Evolutionary conservation across 768 basidiomycete species (phyloP).

Genomic region (Tephrocybe sp.): DNA sequence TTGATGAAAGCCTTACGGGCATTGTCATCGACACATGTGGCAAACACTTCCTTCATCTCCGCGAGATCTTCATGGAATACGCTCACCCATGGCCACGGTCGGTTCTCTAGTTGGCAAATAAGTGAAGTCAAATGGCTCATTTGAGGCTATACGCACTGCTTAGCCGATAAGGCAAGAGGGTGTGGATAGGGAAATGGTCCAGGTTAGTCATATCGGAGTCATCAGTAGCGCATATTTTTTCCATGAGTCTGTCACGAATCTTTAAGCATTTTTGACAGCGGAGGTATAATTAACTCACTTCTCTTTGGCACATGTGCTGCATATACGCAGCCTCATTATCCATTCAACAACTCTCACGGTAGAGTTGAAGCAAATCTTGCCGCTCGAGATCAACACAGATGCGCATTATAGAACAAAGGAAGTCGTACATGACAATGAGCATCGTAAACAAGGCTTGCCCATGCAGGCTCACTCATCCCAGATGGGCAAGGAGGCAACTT

Average conservation of each 20-base stretch:
- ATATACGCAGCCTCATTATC: slow-evolving; percentile 34
- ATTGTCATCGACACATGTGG: slow-evolving; percentile 26
- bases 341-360: slow-evolving; percentile 35
- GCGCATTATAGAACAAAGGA: too few relatives aligned
- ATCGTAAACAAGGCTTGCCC: neutral
- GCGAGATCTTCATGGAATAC: slow-evolving; percentile 18
- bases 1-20: slow-evolving; percentile 30
- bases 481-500: neutral
- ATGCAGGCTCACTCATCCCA: slow-evolving; percentile 3
- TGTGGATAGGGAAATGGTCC: too few relatives aligned
- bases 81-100: too few relatives aligned
- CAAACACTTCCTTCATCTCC: slow-evolving; percentile 26
- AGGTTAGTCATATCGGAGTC: too few relatives aligned
- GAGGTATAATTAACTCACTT: slow-evolving; percentile 22
- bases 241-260: neutral
- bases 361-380: slow-evolving; percentile 32
- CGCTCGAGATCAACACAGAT: neutral
- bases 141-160: too few relatives aligned
- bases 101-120: slow-evolving; percentile 19
- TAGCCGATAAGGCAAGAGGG: too few relatives aligned
- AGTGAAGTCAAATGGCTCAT: too few relatives aligned
- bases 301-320: slow-evolving; percentile 30
- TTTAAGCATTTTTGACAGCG: neutral
- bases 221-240: neutral
- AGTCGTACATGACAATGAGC: slow-evolving; percentile 14